phyloP scores from a whole-genome alignment of 192 early-diverging fungal genomes.

The Linnemannia schmuckeri region DNA sequence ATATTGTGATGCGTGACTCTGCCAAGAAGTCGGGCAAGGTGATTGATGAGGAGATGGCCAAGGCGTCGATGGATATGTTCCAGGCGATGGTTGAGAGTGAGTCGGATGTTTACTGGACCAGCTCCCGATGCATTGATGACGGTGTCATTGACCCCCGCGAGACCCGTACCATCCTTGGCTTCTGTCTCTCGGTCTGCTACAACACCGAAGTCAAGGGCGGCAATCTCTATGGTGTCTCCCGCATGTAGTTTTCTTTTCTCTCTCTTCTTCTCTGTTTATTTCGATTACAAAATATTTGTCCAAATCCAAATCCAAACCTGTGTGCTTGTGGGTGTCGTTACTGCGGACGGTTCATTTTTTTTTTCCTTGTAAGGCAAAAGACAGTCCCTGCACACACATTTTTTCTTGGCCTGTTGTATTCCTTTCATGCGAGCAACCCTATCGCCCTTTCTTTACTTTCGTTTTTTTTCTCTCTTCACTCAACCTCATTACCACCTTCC shows the following conservation, averaged over 20 bases:
- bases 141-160: constrained; percentile 75
- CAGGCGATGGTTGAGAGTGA: constrained; percentile 67
- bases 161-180: constrained; percentile 69
- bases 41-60: constrained; percentile 67
- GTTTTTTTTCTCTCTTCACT: neutral
- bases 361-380: neutral
- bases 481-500: neutral
- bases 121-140: constrained; percentile 70
- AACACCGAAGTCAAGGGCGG: constrained; percentile 70
- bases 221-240: constrained; percentile 71
- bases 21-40: constrained; percentile 65
- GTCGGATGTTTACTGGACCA: constrained; percentile 74
- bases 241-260: constrained; percentile 60
- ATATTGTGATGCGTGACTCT: constrained; percentile 74
- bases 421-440: neutral
- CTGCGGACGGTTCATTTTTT: too few species aligned
- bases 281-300: neutral
- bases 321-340: too few species aligned
- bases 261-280: neutral
- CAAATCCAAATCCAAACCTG: neutral
- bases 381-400: neutral
- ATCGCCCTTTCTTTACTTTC: neutral
- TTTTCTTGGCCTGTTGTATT: neutral
- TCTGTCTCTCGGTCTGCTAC: constrained; percentile 70
- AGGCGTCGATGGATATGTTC: constrained; percentile 62